Evolutionary conservation across 2,329 filamentous ascomycete genomes (phyloP), one percentile per base, ranked within the genome.

Genomic region (Lasiodiplodia theobromae): DNA sequence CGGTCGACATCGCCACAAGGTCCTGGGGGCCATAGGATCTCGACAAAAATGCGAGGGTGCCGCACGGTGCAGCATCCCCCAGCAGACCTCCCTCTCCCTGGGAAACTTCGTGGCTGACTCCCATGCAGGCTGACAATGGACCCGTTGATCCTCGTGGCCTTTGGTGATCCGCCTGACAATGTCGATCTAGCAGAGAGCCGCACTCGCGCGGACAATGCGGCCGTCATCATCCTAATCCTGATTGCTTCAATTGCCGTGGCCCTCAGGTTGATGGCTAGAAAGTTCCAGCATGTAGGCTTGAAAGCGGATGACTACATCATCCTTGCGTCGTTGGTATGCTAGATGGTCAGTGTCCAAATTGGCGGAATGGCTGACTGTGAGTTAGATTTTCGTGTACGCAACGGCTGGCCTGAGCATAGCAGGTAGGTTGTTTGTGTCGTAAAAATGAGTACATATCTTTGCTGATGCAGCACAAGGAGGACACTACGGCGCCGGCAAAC

Each of bases 301-400:
- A 44, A 25, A 25, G 31, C 16, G 28, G 57, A 62, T 23, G 57
- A 62, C 23, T 62, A 62, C 23, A 38, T 38, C 21, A 44, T 62
- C 14, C 10, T 62, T 16, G 18, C 44, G 14, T 31, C 28, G 8
- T 44, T 62, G 34, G 57, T 62, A 16, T 18, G 57, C 40, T 25
- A 28, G 4, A 21, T 25, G 14, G n/a, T 12, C 25, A 25, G 21
- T 12, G 21, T 58, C 10, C 4, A 58, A 11, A 12, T 2, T 37
- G 8, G 14, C 16, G 7, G 18, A 21, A 6, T 37, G 16, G 28
- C 54, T 58, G 31, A 58, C 18, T 58, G 18, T 5, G 57, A 11
- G 7, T 14, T 23, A 62, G 57, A 18, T 62, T 31, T 44, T 62
- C 8, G 38, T 44, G 21, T 38, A n/a, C 6, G 57, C 38, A 12